A percentile compares a stretch with the other conserved stretches of the same genome.
phyloP scores from a whole-genome alignment of 2,329 filamentous ascomycete species.

The Colletotrichum coccodes region DNA sequence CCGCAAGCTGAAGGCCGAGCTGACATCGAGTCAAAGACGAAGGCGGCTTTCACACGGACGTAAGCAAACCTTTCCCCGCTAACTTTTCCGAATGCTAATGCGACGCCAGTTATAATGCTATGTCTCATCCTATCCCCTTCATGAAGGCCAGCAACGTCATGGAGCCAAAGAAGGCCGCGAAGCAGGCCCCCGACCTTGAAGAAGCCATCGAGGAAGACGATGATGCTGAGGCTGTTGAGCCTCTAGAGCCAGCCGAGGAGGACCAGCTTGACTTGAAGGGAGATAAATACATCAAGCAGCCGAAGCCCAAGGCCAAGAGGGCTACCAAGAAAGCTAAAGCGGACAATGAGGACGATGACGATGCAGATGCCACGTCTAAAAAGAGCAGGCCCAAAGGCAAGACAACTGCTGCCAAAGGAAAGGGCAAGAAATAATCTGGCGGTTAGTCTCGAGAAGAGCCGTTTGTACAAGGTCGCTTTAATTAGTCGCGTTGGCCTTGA shows the following conservation, averaged over 20 bases:
- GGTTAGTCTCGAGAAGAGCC: not conserved
- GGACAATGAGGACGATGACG: constrained; percentile 60
- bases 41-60: constrained; percentile 88
- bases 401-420: constrained; percentile 53
- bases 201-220: constrained; percentile 96
- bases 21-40: constrained; percentile 85
- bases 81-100: constrained; percentile 30
- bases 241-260: constrained; percentile 73
- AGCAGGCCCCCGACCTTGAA: constrained; percentile 91
- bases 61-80: constrained; percentile 59
- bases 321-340: constrained; percentile 48
- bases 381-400: constrained; percentile 57
- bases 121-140: constrained; percentile 90
- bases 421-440: constrained; percentile 52
- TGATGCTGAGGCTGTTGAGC: constrained; percentile 70
- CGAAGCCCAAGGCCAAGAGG: constrained; percentile 74
- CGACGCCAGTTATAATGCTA: constrained; percentile 78
- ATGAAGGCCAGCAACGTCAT: constrained; percentile 88
- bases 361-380: constrained; percentile 63
- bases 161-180: constrained; percentile 75
- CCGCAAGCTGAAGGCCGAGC: constrained; percentile 80
- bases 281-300: constrained; percentile 95
- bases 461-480: not conserved
- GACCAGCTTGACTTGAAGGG: constrained; percentile 87
- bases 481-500: not conserved